Conservation (phyloP, 2,329 filamentous ascomycete genomes). For the Aureobasidium sp. region DNA sequence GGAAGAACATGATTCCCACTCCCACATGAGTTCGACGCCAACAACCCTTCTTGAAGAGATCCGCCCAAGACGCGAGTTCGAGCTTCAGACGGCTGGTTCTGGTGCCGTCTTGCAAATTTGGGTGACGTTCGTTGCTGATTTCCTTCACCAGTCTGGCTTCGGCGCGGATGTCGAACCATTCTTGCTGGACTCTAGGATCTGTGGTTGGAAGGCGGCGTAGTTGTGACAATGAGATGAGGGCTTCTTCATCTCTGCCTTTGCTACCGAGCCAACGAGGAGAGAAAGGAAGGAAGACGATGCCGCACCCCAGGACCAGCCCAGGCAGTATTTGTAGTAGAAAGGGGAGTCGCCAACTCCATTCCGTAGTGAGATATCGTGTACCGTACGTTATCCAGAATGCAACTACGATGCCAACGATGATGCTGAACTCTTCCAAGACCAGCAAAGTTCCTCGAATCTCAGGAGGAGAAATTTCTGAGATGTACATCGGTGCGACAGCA, state of each 20-base stretch:
- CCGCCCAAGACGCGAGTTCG: conserved; percentile 43
- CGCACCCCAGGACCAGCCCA: conserved; percentile 25
- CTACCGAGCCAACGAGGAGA: conserved; percentile 29
- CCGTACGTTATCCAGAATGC: conserved; percentile 50
- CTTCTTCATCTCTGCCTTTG: conserved; percentile 27
- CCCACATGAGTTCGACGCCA: conserved; percentile 45
- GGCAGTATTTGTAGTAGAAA: conserved; percentile 42
- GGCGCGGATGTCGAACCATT: conserved; percentile 20
- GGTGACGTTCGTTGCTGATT: conserved; percentile 33
- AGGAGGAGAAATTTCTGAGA: conserved; percentile 29
- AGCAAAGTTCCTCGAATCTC: conserved; percentile 37
- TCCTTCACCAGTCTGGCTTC: conserved; percentile 19
- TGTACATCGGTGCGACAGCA: conserved; percentile 45
- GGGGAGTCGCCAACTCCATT: conserved; percentile 43
- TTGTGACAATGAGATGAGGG: conserved; percentile 24
- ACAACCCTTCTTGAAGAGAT: conserved; percentile 45
- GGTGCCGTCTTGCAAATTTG: conserved; percentile 26
- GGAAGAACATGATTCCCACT: conserved; percentile 50
- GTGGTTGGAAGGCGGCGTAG: conserved; percentile 22
- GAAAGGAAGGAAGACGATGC: conserved; percentile 30
- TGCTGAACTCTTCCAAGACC: conserved; percentile 40
- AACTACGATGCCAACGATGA: conserved; percentile 43
- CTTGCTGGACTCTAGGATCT: conserved; percentile 18
- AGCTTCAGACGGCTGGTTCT: conserved; percentile 35
- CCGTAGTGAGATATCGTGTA: conserved; percentile 36